Evolutionary conservation across 768 basidiomycete species (phyloP).

Genomic region (Podaxis sp.): DNA sequence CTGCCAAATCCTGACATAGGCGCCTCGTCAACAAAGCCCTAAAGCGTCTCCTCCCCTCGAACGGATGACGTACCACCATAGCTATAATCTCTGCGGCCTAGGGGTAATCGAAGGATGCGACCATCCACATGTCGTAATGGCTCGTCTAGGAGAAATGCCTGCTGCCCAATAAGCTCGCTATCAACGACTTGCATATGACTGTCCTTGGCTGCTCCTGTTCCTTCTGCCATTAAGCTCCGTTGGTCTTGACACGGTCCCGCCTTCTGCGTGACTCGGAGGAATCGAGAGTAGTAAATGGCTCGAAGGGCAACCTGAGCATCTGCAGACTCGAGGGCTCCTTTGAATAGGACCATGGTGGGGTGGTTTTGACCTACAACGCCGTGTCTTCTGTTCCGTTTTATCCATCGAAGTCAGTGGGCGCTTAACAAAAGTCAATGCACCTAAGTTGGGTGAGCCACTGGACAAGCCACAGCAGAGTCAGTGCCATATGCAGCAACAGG

Average conservation of each 20-base stretch:
- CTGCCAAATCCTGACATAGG: neutral
- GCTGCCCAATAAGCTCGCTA: slow-evolving; percentile 12
- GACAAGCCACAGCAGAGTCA: neutral
- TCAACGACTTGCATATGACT: neutral
- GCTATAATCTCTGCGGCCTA: neutral
- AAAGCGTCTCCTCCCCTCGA: slow-evolving; percentile 1
- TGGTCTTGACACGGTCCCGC: neutral
- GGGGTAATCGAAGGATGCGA: slow-evolving; percentile 7
- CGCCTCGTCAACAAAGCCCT: neutral
- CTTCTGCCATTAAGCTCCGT: neutral
- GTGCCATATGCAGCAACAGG: neutral
- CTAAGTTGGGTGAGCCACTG: neutral
- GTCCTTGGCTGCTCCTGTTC: slow-evolving; percentile 4
- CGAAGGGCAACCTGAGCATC: slow-evolving; percentile 20
- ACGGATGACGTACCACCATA: neutral
- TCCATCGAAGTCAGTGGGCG: neutral
- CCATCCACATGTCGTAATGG: slow-evolving; percentile 12
- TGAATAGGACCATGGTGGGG: neutral
- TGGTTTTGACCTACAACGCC: neutral
- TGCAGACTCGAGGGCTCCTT: slow-evolving; percentile 15
- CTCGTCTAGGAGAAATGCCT: slow-evolving; percentile 14
- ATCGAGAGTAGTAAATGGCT: slow-evolving; percentile 11
- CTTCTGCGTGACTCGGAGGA: neutral
- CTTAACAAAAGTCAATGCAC: neutral
- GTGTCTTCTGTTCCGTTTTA: neutral